Conservation (phyloP, 805 yeast species). For the Saccharomycopsis sp. region DNA sequence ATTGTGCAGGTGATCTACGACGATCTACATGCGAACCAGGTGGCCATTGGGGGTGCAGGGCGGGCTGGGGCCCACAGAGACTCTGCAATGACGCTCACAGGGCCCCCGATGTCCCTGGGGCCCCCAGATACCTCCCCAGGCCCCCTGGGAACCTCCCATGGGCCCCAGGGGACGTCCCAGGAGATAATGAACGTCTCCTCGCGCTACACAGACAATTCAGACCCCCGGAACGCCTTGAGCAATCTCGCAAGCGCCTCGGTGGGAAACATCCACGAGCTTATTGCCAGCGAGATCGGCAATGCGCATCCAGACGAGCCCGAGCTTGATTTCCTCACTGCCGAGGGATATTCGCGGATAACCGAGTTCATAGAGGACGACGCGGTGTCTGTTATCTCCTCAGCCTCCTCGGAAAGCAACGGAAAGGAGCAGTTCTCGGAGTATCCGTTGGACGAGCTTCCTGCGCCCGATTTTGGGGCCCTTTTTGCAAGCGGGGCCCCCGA, state of each 20-base stretch:
- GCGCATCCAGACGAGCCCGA: background rate
- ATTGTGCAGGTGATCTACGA: slow-evolving; percentile 20
- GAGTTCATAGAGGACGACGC: slow-evolving; percentile 7
- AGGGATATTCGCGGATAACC: slow-evolving; percentile 17
- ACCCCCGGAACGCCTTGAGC: background rate
- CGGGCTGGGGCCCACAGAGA: background rate
- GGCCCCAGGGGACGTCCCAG: no score
- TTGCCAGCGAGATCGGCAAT: background rate
- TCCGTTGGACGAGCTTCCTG: background rate
- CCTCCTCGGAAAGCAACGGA: background rate
- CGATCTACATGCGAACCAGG: slow-evolving; percentile 4
- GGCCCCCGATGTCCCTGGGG: background rate
- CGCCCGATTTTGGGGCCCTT: background rate
- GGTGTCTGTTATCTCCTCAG: background rate
- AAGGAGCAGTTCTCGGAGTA: background rate
- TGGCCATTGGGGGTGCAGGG: background rate
- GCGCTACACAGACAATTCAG: background rate
- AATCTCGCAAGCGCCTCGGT: background rate
- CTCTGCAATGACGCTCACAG: background rate
- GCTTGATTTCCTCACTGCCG: slow-evolving; percentile 16
- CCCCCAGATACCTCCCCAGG: background rate
- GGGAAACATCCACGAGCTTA: background rate
- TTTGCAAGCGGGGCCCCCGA: background rate
- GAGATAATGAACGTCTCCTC: slow-evolving; percentile 1
- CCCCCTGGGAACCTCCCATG: background rate